A percentile compares a stretch with the other conserved stretches of the same genome.
phyloP scores from a whole-genome alignment of 805 yeast genomes.

The Yarrowia osloensis region DNA sequence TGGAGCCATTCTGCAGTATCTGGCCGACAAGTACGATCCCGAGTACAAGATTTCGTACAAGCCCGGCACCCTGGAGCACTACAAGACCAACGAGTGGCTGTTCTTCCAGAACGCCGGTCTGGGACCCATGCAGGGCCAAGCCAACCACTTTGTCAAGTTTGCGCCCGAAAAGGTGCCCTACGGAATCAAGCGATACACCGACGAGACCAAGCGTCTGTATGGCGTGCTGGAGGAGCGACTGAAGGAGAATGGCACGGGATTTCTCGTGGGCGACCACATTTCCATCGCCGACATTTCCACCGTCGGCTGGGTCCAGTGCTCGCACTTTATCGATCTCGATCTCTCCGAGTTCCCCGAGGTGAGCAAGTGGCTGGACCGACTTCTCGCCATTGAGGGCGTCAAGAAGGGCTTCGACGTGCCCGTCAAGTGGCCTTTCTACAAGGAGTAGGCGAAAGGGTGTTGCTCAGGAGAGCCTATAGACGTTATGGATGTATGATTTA shows the following conservation, averaged over 20 bases:
- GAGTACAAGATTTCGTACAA: constrained; percentile 49
- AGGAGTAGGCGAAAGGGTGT: background rate
- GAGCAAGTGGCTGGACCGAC: constrained; percentile 84
- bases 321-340: constrained; percentile 33
- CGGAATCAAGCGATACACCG: constrained; percentile 53
- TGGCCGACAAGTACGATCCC: constrained; percentile 62
- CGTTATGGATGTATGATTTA: background rate
- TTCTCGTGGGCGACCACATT: constrained; percentile 59
- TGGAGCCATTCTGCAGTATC: constrained; percentile 61
- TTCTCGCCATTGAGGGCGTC: constrained; percentile 89
- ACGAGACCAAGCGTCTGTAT: constrained; percentile 56
- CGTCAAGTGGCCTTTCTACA: constrained; percentile 27
- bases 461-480: too few relatives aligned
- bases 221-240: constrained; percentile 57
- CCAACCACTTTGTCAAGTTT: constrained; percentile 49
- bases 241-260: constrained; percentile 50
- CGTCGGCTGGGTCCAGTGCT: constrained; percentile 50
- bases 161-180: constrained; percentile 57
- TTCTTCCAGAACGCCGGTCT: constrained; percentile 60
- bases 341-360: constrained; percentile 56
- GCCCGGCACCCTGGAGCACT: constrained; percentile 49
- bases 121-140: constrained; percentile 68
- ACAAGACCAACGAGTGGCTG: constrained; percentile 49
- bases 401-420: constrained; percentile 38
- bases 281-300: constrained; percentile 58